A percentile compares a stretch with the other conserved stretches of the same genome.
Conservation (phyloP, 345 rosid genomes). For the Citrus inodora region DNA sequence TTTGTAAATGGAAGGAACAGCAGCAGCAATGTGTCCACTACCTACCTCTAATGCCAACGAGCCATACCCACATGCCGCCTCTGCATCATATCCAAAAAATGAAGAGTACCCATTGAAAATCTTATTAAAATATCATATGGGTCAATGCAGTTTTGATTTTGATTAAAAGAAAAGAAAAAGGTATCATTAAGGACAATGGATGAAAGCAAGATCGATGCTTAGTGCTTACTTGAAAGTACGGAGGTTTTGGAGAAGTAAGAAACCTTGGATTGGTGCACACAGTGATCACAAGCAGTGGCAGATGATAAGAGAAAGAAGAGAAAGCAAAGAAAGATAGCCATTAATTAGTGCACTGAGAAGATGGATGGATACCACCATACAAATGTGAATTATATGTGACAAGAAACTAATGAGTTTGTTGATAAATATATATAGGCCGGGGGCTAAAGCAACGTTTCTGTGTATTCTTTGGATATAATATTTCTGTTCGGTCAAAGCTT, state of each 20-base stretch:
- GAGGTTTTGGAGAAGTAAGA: slow-evolving; percentile 65
- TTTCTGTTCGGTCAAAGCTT: background rate
- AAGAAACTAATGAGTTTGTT: background rate
- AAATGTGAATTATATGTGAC: background rate
- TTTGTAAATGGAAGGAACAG: slow-evolving; percentile 64
- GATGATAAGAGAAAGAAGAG: slow-evolving; percentile 42
- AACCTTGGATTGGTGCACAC: slow-evolving; percentile 66
- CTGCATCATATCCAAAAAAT: slow-evolving; percentile 38
- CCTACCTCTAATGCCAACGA: slow-evolving; percentile 58
- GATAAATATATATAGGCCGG: background rate
- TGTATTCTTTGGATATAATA: background rate
- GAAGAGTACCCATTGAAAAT: slow-evolving; percentile 19
- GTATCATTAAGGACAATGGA: background rate
- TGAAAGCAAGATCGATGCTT: background rate
- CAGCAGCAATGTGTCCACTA: slow-evolving; percentile 71
- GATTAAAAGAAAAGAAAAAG: background rate
- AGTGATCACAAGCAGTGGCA: slow-evolving; percentile 73
- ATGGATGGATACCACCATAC: background rate
- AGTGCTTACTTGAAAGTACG: slow-evolving; percentile 50
- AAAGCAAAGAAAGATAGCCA: slow-evolving; percentile 35
- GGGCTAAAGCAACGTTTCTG: background rate
- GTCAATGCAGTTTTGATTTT: slow-evolving; percentile 4
- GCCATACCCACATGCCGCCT: slow-evolving; percentile 90
- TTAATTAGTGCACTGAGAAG: background rate
- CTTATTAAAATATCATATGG: slow-evolving; percentile 21